These are phyloP conservation scores for Alliaria petiolata DNA, from an alignment of 345 rosid species.

Conservation along the genomic window DNA sequence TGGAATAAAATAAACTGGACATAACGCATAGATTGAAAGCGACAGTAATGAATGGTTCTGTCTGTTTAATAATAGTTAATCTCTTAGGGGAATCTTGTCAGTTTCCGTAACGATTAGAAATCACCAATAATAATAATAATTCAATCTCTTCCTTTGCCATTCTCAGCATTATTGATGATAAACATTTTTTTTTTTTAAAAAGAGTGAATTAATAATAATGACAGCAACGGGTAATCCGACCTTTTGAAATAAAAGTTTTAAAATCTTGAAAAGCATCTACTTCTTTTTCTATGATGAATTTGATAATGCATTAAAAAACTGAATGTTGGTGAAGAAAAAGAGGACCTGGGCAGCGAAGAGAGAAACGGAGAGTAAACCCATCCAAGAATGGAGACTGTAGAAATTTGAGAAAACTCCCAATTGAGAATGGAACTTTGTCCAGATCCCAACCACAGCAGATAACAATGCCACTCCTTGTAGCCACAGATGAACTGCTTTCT, in stretches of 20 bases:
- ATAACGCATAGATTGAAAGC: not conserved
- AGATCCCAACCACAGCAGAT: constrained; percentile 78
- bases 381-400: constrained; percentile 95
- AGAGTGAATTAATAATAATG: not conserved
- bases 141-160: not conserved
- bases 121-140: too few species aligned
- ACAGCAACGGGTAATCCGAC: constrained; percentile 11
- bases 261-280: not conserved
- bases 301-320: not conserved
- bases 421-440: constrained; percentile 72
- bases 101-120: constrained; percentile 11
- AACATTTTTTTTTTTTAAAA: not conserved
- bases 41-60: constrained; percentile 5
- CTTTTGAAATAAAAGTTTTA: not conserved
- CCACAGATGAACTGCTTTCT: constrained; percentile 82
- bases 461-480: constrained; percentile 88
- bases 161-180: constrained; percentile 15
- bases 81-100: constrained; percentile 19
- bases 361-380: constrained; percentile 82
- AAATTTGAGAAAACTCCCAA: constrained; percentile 74
- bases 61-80: not conserved
- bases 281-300: not conserved
- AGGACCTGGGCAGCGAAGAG: constrained; percentile 84
- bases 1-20: not conserved
- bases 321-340: not conserved